Conservation (phyloP, 148 eudicot species). For the Drosera capensis region DNA sequence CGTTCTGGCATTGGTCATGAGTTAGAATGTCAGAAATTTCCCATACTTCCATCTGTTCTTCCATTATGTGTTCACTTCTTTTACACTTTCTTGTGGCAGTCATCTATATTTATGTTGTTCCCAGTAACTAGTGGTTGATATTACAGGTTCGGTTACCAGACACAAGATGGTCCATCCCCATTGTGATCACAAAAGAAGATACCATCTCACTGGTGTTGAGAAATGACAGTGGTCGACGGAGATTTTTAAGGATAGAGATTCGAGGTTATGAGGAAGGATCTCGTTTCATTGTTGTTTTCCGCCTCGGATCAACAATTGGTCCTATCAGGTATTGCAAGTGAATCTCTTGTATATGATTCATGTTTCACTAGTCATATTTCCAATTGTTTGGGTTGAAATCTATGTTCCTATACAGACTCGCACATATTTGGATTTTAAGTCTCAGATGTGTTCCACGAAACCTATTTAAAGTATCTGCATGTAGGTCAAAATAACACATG, state of each 20-base stretch:
- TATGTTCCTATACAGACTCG: no score
- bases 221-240: constrained; percentile 34
- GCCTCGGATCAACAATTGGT: constrained; percentile 59
- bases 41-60: no score
- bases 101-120: background rate
- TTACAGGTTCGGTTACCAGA: constrained; percentile 49
- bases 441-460: no score
- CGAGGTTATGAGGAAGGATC: constrained; percentile 98
- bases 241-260: constrained; percentile 52
- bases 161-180: constrained; percentile 83
- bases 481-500: no score
- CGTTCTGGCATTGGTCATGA: no score
- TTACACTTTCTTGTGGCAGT: background rate
- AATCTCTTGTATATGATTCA: background rate
- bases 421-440: no score
- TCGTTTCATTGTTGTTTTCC: constrained; percentile 86
- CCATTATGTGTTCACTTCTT: no score
- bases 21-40: no score
- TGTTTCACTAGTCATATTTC: no score
- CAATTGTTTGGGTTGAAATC: no score
- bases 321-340: constrained; percentile 55
- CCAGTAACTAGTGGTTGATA: constrained; percentile 2
- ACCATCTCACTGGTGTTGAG: constrained; percentile 50
- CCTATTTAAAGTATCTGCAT: no score
- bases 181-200: constrained; percentile 78